Conservation (phyloP, 768 basidiomycete genomes). For the Pleurotus tuoliensis region DNA sequence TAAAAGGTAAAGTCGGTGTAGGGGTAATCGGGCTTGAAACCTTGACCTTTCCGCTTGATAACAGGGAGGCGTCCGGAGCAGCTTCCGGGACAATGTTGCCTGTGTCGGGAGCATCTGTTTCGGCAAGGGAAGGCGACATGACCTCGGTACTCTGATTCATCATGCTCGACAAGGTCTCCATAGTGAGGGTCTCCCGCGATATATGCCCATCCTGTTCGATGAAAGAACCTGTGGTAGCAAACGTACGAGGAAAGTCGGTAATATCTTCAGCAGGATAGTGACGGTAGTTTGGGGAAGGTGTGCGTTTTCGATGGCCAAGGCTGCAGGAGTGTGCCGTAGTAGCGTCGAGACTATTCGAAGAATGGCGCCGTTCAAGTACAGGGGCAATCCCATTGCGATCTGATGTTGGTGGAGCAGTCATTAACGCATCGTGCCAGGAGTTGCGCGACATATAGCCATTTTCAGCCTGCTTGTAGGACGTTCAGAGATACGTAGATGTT, state of each 20-base stretch:
- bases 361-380: not conserved
- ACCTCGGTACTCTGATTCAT: not conserved
- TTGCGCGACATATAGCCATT: too few species aligned
- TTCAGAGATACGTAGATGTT: too few species aligned
- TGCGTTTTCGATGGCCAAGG: not conserved
- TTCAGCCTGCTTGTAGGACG: too few species aligned
- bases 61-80: not conserved
- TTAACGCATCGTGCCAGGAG: too few species aligned
- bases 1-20: constrained; percentile 21
- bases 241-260: not conserved
- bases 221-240: not conserved
- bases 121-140: not conserved
- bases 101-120: not conserved
- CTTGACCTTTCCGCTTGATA: not conserved
- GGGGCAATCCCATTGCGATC: not conserved
- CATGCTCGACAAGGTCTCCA: not conserved
- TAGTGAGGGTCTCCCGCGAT: not conserved
- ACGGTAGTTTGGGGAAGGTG: not conserved
- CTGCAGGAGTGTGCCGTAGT: not conserved
- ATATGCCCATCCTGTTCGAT: not conserved
- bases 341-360: not conserved
- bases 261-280: constrained; percentile 1
- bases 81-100: not conserved
- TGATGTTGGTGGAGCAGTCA: not conserved
- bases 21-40: too few species aligned